Conservation (phyloP, 225 moss, liverwort and hornwort genomes). For the Physcomitrium patens region DNA sequence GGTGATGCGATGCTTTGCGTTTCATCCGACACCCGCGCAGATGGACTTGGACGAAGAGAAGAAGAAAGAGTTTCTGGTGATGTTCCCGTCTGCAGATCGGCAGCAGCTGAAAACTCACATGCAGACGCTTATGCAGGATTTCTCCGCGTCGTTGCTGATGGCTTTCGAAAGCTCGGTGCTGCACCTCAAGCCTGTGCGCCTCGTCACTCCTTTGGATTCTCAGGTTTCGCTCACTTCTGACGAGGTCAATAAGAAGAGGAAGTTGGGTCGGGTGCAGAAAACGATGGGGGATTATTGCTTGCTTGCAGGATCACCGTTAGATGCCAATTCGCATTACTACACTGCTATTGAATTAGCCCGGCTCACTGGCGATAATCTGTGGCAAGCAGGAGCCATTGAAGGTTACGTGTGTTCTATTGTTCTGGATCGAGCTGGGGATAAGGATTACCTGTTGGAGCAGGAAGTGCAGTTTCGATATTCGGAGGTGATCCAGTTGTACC, state of each 20-base stretch:
- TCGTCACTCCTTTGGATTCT: constrained; percentile 94
- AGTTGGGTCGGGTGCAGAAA: constrained; percentile 93
- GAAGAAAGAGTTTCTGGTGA: constrained; percentile 81
- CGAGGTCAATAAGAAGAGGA: constrained; percentile 88
- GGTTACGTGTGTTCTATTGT: constrained; percentile 84
- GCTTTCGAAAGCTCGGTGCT: constrained; percentile 95
- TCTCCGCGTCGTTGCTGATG: constrained; percentile 96
- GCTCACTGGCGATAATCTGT: constrained; percentile 80
- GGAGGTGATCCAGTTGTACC: constrained; percentile 92
- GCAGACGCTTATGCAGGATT: constrained; percentile 96
- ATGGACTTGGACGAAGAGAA: constrained; percentile 76
- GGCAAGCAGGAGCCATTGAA: constrained; percentile 98
- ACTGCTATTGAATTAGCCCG: constrained; percentile 92
- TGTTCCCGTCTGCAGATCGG: constrained; percentile 84
- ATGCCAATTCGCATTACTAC: constrained; percentile 85
- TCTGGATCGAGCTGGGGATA: constrained; percentile 68
- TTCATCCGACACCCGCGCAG: constrained; percentile 83
- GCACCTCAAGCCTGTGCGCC: constrained; percentile 85
- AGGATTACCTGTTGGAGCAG: constrained; percentile 82
- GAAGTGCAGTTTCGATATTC: constrained; percentile 82
- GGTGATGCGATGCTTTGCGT: constrained; percentile 91
- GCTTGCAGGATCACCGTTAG: constrained; percentile 87
- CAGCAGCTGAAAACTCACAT: constrained; percentile 85
- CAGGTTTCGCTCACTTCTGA: constrained; percentile 97
- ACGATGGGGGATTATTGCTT: constrained; percentile 97